Conservation (phyloP, 176 grass and related monocot genomes). For the Oryza rufipogon region DNA sequence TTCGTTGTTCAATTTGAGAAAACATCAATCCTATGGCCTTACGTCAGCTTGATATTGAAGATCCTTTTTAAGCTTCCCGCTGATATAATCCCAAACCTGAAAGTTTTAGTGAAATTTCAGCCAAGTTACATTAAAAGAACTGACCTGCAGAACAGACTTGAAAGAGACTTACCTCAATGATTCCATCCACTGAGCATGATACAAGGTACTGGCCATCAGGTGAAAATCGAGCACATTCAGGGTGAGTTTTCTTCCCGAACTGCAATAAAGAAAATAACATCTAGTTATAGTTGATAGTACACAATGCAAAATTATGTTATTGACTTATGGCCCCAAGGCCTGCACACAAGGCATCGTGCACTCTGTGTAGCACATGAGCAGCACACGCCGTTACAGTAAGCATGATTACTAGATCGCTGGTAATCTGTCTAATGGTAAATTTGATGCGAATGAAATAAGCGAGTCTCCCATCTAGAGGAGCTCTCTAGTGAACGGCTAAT, state of each 20-base stretch:
- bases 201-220: constrained; percentile 99
- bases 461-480: no score
- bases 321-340: not conserved
- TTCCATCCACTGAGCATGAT: constrained; percentile 95
- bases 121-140: constrained; percentile 11
- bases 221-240: constrained; percentile 97
- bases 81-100: constrained; percentile 99
- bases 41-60: constrained; percentile 99
- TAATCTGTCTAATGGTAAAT: no score
- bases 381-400: not conserved
- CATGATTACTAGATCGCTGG: not conserved
- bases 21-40: constrained; percentile 31
- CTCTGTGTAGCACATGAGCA: not conserved
- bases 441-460: no score
- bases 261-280: constrained; percentile 43
- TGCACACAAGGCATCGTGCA: not conserved
- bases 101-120: constrained; percentile 39
- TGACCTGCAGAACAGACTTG: constrained; percentile 28
- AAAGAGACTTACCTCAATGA: constrained; percentile 78
- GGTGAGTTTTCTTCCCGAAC: constrained; percentile 99
- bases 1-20: constrained; percentile 25
- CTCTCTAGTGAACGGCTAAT: no score
- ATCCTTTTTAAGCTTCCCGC: constrained; percentile 99
- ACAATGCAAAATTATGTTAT: not conserved
- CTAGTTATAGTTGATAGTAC: constrained; percentile 25